Percentiles rank a stretch among this genome's conserved stretches.
Conservation (phyloP, 2,329 filamentous ascomycete genomes). For the Magnaporthales sp. region DNA sequence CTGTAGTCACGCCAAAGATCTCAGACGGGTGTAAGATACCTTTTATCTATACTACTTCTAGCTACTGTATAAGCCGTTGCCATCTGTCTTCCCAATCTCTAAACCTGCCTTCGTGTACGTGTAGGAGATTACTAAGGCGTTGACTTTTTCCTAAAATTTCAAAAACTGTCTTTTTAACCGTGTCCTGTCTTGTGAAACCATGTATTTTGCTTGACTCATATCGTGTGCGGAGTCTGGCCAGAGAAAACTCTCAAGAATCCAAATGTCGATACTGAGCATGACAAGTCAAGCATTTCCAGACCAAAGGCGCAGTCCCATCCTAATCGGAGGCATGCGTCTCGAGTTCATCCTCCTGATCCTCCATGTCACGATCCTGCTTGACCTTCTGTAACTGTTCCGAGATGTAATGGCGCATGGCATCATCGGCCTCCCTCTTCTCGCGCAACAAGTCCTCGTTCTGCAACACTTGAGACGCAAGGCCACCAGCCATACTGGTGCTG, state of each 20-base stretch:
- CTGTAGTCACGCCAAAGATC: not conserved
- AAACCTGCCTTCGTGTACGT: not conserved
- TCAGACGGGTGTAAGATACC: not conserved
- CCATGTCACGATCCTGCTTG: constrained; percentile 43
- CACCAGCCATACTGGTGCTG: constrained; percentile 5
- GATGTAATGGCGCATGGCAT: constrained; percentile 74
- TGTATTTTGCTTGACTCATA: not conserved
- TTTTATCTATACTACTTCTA: not conserved
- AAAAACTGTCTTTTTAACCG: not conserved
- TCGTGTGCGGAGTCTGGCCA: not conserved
- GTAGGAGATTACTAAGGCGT: not conserved
- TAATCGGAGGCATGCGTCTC: constrained; percentile 27
- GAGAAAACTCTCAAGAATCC: not conserved
- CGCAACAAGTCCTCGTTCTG: constrained; percentile 42
- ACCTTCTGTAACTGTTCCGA: constrained; percentile 71
- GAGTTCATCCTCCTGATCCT: constrained; percentile 35
- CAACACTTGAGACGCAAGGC: constrained; percentile 26
- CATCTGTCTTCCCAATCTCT: not conserved
- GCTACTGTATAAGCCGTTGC: not conserved
- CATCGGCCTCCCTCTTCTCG: constrained; percentile 48
- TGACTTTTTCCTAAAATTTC: not conserved
- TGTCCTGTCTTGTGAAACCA: not conserved
- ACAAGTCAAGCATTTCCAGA: not conserved
- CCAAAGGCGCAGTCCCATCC: not conserved
- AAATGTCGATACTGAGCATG: not conserved